phyloP scores from a whole-genome alignment of 768 basidiomycete genomes.

The Sarcomyxa edulis region DNA sequence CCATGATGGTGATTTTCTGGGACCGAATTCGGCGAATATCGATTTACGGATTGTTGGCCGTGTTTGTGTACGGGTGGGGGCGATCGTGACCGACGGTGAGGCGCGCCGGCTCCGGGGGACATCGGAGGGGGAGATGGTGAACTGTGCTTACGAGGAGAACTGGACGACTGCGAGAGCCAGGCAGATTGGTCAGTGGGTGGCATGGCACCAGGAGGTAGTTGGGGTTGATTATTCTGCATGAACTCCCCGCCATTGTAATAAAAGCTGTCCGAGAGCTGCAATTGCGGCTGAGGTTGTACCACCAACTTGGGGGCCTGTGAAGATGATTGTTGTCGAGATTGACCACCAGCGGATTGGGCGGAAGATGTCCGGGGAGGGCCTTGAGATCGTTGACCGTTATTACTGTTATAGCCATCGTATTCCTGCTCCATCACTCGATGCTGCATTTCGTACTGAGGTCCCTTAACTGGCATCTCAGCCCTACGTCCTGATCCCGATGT shows the following conservation, averaged over 20 bases:
- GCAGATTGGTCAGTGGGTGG: constrained; percentile 34
- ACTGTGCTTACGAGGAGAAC: constrained; percentile 17
- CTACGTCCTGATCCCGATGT: constrained; percentile 48
- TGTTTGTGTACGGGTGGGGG: constrained; percentile 40
- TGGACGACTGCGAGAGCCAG: constrained; percentile 3
- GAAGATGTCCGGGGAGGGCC: constrained; percentile 18
- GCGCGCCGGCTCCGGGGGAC: too few species aligned
- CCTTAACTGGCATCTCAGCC: constrained; percentile 83
- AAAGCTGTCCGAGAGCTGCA: constrained; percentile 4
- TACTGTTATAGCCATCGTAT: constrained; percentile 51
- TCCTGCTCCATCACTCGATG: constrained; percentile 91
- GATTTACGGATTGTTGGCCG: too few species aligned
- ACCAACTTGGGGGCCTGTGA: too few species aligned
- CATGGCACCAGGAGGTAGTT: constrained; percentile 61
- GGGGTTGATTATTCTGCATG: constrained; percentile 18
- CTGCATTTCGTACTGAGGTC: constrained; percentile 93
- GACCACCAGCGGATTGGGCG: too few species aligned
- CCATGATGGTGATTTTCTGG: constrained; percentile 15
- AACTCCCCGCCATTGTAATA: too few species aligned
- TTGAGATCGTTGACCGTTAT: constrained; percentile 16
- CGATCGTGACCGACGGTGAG: constrained; percentile 44
- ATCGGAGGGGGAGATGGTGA: constrained; percentile 21
- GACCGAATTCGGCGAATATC: constrained; percentile 14
- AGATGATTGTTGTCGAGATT: too few species aligned
- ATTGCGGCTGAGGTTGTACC: constrained; percentile 23